Conservation (phyloP, 1,139 yeast genomes). For the Pichia sp. region DNA sequence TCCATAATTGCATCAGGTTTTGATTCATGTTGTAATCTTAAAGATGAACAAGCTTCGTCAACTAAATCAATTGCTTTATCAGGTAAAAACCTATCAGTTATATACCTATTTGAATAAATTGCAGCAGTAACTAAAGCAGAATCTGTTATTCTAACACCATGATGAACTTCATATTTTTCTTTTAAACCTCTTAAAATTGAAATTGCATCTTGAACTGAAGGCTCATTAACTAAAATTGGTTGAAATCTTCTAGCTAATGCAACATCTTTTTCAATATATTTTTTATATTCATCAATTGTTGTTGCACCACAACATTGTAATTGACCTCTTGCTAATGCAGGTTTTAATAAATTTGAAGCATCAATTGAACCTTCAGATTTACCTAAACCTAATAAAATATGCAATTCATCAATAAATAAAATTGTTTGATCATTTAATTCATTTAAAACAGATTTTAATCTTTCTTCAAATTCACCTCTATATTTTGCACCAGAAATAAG, state of each 20-base stretch:
- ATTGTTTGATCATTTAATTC: constrained; percentile 82
- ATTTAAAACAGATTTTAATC: constrained; percentile 74
- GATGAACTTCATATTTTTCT: constrained; percentile 93
- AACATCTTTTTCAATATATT: constrained; percentile 90
- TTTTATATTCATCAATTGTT: constrained; percentile 89
- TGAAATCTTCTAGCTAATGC: constrained; percentile 96
- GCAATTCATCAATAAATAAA: constrained; percentile 88
- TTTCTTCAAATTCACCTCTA: constrained; percentile 93
- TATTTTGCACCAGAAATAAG: constrained; percentile 91
- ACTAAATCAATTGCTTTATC: constrained; percentile 95
- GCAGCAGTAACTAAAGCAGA: constrained; percentile 94
- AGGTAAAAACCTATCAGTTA: constrained; percentile 86
- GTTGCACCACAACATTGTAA: constrained; percentile 97
- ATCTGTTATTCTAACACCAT: constrained; percentile 95
- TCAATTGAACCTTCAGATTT: constrained; percentile 95
- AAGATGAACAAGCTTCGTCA: constrained; percentile 95
- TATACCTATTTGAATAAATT: constrained; percentile 80
- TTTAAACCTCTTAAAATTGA: constrained; percentile 89
- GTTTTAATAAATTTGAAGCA: constrained; percentile 88
- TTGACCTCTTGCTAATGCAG: constrained; percentile 90
- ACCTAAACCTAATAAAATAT: constrained; percentile 85
- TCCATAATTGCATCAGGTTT: constrained; percentile 93
- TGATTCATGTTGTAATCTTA: constrained; percentile 91
- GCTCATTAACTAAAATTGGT: constrained; percentile 81
- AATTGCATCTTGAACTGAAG: constrained; percentile 87